Conservation (phyloP, 2,329 filamentous ascomycete genomes). For the Fusarium burgessii region DNA sequence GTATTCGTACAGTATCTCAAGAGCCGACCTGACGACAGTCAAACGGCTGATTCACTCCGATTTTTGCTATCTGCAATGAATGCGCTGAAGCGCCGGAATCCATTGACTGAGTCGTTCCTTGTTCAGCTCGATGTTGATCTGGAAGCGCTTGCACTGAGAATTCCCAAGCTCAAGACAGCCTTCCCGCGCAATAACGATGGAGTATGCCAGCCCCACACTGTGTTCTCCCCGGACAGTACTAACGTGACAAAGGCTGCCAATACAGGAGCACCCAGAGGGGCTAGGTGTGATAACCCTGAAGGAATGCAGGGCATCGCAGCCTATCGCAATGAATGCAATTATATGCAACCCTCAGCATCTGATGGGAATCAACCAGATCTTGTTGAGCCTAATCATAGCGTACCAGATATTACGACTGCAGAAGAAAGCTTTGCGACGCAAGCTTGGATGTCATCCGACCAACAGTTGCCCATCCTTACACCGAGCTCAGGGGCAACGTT, state of each 20-base stretch:
- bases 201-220: constrained; percentile 54
- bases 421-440: constrained; percentile 49
- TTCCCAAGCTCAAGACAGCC: constrained; percentile 66
- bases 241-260: constrained; percentile 48
- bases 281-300: constrained; percentile 53
- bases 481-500: constrained; percentile 51
- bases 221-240: constrained; percentile 21
- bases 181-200: constrained; percentile 66
- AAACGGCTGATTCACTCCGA: constrained; percentile 82
- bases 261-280: constrained; percentile 29
- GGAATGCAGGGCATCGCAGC: constrained; percentile 57
- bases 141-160: constrained; percentile 75
- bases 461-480: constrained; percentile 53
- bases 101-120: constrained; percentile 92
- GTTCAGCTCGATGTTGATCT: constrained; percentile 94
- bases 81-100: constrained; percentile 87
- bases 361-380: constrained; percentile 58
- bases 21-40: constrained; percentile 86
- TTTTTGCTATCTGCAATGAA: constrained; percentile 94
- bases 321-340: constrained; percentile 60
- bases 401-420: constrained; percentile 38
- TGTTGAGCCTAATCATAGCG: constrained; percentile 51
- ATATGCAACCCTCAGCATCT: constrained; percentile 55
- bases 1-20: constrained; percentile 98
- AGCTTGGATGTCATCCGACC: constrained; percentile 56